Evolutionary conservation across 805 yeast species (phyloP).

Genomic region (Hermanozyma aechmeae): DNA sequence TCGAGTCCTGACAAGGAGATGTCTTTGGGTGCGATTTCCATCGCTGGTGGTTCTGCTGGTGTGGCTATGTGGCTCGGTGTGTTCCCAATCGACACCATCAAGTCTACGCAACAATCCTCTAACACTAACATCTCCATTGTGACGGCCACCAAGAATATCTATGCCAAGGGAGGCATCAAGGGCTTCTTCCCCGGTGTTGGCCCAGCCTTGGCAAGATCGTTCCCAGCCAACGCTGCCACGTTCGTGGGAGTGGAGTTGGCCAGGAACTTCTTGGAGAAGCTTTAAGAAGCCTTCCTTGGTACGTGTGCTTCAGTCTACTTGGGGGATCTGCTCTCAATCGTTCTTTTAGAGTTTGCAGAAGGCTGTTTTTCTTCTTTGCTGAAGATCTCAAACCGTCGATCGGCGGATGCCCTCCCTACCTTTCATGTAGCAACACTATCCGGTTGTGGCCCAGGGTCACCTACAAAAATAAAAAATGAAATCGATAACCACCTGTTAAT

Average conservation of each 20-base stretch:
- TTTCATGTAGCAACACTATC: no score
- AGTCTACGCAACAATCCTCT: constrained; percentile 70
- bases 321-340: no score
- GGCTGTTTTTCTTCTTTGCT: no score
- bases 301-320: constrained; percentile 3
- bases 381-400: no score
- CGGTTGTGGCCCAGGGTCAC: not conserved
- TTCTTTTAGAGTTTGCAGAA: no score
- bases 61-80: constrained; percentile 95
- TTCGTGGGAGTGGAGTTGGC: constrained; percentile 92
- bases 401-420: no score
- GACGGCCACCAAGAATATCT: constrained; percentile 60
- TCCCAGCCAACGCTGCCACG: constrained; percentile 99
- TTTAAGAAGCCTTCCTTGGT: not conserved
- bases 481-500: not conserved
- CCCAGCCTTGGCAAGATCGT: constrained; percentile 86
- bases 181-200: constrained; percentile 98
- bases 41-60: constrained; percentile 95
- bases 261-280: constrained; percentile 28
- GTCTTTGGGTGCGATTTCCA: constrained; percentile 64
- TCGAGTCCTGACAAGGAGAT: constrained; percentile 48
- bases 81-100: constrained; percentile 93
- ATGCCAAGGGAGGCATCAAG: constrained; percentile 68
- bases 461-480: not conserved
- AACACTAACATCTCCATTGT: constrained; percentile 44